phyloP scores from a whole-genome alignment of 495 filamentous ascomycete species.

The Penicillium simplicissimum region DNA sequence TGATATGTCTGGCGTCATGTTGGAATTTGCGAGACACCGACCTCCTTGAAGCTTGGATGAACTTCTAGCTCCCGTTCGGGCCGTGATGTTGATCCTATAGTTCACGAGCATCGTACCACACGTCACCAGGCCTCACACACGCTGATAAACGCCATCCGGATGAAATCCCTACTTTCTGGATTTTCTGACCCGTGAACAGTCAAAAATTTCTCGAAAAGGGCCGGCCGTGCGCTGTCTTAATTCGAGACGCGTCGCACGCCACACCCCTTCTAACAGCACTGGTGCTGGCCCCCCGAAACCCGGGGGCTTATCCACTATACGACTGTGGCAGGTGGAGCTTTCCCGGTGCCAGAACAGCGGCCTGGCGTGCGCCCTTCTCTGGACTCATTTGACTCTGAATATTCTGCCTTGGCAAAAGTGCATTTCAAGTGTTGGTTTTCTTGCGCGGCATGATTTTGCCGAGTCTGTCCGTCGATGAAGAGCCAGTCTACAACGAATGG shows the following conservation, averaged over 20 bases:
- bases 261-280: neutral
- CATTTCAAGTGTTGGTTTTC: conserved; percentile 28
- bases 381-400: conserved; percentile 24
- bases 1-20: neutral
- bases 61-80: neutral
- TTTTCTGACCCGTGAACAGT: neutral
- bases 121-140: neutral
- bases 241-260: neutral
- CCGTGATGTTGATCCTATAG: neutral
- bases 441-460: conserved; percentile 32
- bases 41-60: neutral
- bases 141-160: neutral
- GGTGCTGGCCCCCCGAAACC: conserved; percentile 11
- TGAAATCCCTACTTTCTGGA: neutral
- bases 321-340: conserved; percentile 21
- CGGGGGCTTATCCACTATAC: conserved; percentile 8
- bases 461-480: conserved; percentile 20
- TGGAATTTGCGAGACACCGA: neutral
- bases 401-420: neutral
- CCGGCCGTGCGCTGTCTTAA: neutral
- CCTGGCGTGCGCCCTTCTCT: conserved; percentile 25
- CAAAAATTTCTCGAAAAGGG: neutral
- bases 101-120: neutral
- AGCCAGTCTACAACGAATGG: conserved; percentile 8
- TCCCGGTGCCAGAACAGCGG: neutral